phyloP scores from a whole-genome alignment of 2,329 filamentous ascomycete genomes.

The Curvularia hawaiiensis region DNA sequence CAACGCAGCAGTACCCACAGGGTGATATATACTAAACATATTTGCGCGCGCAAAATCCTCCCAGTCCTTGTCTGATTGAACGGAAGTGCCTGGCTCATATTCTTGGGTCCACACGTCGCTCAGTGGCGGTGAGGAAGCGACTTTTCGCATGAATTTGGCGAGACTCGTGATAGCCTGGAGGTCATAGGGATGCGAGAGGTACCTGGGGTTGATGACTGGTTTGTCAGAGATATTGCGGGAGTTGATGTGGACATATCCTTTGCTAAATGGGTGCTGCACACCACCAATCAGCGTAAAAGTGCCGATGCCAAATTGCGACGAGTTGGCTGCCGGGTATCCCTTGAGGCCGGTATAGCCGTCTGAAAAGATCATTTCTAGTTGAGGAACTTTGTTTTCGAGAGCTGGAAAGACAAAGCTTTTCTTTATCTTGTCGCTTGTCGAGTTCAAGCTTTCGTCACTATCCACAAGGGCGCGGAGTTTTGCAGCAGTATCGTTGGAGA shows the following conservation, averaged over 20 bases:
- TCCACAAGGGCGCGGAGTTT: constrained; percentile 43
- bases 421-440: constrained; percentile 27
- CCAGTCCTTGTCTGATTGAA: constrained; percentile 37
- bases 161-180: constrained; percentile 26
- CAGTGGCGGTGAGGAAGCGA: constrained; percentile 30
- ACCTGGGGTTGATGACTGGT: constrained; percentile 38
- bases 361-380: constrained; percentile 53
- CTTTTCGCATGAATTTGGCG: constrained; percentile 37
- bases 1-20: constrained; percentile 45
- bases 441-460: constrained; percentile 17
- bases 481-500: constrained; percentile 41
- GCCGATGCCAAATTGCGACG: constrained; percentile 30
- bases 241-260: constrained; percentile 33
- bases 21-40: constrained; percentile 39
- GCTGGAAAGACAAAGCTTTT: constrained; percentile 44
- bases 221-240: constrained; percentile 29
- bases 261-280: constrained; percentile 43
- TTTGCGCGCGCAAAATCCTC: constrained; percentile 23
- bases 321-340: constrained; percentile 39
- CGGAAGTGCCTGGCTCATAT: constrained; percentile 34
- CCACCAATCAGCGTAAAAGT: constrained; percentile 45
- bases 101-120: constrained; percentile 40
- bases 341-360: constrained; percentile 53
- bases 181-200: constrained; percentile 36
- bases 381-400: constrained; percentile 41